Base-by-base conservation (phyloP, 352 stramenopile species). In the Phytophthora pluvialis region DNA sequence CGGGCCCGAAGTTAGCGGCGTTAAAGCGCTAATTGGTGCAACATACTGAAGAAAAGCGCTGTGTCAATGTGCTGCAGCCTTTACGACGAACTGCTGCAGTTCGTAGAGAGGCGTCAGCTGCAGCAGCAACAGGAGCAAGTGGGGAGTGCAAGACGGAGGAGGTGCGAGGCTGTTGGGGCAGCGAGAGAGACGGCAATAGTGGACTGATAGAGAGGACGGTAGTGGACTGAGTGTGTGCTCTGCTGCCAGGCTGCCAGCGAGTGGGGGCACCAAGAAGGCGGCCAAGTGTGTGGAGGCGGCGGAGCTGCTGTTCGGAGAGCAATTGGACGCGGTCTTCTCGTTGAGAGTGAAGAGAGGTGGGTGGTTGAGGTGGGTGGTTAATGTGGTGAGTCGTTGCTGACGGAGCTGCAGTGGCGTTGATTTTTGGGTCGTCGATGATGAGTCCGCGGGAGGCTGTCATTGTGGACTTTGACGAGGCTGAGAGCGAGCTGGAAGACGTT, bases 381-480 rank as follows among this genome's bases (percentile, higher is more conserved):
- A 50, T 52, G 50, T 28, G 18, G 32, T 47, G 31, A 36, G 38
- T 46, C 32, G 13, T 21, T 64, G 35, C 25, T 64, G 33, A 64
- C 44, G 47, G 9, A 49, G 13, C 12, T 67, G n/a, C 40, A 91
- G 83, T 89, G 21, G 79, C 60, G 25, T 53, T 92, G 15, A 63
- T 90, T 47, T 86, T 92, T 59, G 83, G 83, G 1, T 59, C 79
- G 18, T 88, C 77, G 16, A 47, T 86, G 11, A 70, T 78, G 35
- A 87, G 73, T 65, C 80, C 83, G 12, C 67, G 81, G 9, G 83
- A 92, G 48, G 64, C 72, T 38, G 71, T 83, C 12, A 60, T 81
- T 42, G 31, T 92, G 25, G 77, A 89, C 16, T 89, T 92, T 48
- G 13, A 53, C 13, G 44, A 55, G 9, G 5, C n/a, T 5, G 48